Base-by-base conservation (phyloP, 2,329 filamentous ascomycete genomes). In the Alternaria alternata region DNA sequence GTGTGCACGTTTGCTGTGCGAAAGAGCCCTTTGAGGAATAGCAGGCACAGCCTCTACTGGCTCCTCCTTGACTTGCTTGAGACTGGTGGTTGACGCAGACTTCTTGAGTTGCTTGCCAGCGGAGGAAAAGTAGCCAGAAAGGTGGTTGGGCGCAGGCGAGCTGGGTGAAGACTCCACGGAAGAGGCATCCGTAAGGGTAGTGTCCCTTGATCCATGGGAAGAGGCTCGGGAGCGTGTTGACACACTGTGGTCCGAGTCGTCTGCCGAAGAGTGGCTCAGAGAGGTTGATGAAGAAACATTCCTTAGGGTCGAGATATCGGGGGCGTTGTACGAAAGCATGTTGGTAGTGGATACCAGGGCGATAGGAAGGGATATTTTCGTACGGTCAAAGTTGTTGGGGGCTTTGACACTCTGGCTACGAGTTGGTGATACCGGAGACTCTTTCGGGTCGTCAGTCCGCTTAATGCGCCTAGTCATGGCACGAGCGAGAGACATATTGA, bases 311-410 rank as follows among this genome's bases (percentile, higher is more conserved):
- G 83, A 82, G 63, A 97, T 89, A 75, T 97, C 91, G 51, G 94
- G 94, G 9, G 95, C 94, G 75, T 94, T 94, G 85, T 97, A 97
- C 7, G 93, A 93, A 55, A 97, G 89, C 87, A 96, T 93, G 80
- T 98, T 99, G 69, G 95, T 98, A 5, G 94, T 97, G 61, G 95
- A 96, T 49, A 97, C 84, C 64, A 99, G 86, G 79, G 93, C 89
- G 54, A 97, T 86, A 0, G 95, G 95, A 3, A 86, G 88, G 1
- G 95, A 99, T 76, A 99, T 99, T 82, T 93, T 89, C 76, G 85
- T 79, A 60, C 90, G 87, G 67, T 88, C 81, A 54, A 83, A 78
- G 73, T 84, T 78, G 74, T 80, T 75, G 66, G 65, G 70, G 59
- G 76, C 75, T 61, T 78, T 82, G 76, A 84, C 86, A 71, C 80